Conservation (phyloP, 1,139 yeast species). For the Scheffersomyces titani region DNA sequence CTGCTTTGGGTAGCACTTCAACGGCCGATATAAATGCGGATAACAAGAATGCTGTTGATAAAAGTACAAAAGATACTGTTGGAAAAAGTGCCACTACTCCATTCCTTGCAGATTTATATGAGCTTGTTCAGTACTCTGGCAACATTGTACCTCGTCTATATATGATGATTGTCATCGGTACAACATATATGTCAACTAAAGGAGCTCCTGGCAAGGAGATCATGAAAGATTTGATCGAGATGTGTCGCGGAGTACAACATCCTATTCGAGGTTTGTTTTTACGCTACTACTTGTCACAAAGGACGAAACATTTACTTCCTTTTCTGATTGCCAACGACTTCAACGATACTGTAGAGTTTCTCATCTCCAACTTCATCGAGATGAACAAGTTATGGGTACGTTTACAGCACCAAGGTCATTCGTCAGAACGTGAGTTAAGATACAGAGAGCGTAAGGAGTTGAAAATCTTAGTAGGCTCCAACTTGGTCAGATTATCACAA, state of each 20-base stretch:
- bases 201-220: slow-evolving; percentile 85
- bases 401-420: slow-evolving; percentile 92
- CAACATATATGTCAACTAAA: slow-evolving; percentile 76
- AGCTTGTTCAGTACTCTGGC: slow-evolving; percentile 92
- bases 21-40: slow-evolving; percentile 1
- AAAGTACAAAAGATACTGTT: not conserved
- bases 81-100: slow-evolving; percentile 38
- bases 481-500: slow-evolving; percentile 85
- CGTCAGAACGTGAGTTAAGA: slow-evolving; percentile 76
- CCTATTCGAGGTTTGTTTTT: slow-evolving; percentile 89
- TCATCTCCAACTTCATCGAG: slow-evolving; percentile 85
- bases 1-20: not conserved
- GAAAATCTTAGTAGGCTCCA: slow-evolving; percentile 90
- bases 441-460: slow-evolving; percentile 82
- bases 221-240: slow-evolving; percentile 94
- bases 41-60: not conserved
- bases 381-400: slow-evolving; percentile 99
- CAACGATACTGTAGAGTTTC: slow-evolving; percentile 68
- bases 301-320: slow-evolving; percentile 74
- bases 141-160: slow-evolving; percentile 90
- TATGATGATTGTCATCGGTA: slow-evolving; percentile 93
- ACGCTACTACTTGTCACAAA: slow-evolving; percentile 84
- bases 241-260: slow-evolving; percentile 98
- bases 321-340: slow-evolving; percentile 46
- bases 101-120: slow-evolving; percentile 88